Conservation (phyloP, 208 protist genomes). For the Leptomonas pyrrhocoris region DNA sequence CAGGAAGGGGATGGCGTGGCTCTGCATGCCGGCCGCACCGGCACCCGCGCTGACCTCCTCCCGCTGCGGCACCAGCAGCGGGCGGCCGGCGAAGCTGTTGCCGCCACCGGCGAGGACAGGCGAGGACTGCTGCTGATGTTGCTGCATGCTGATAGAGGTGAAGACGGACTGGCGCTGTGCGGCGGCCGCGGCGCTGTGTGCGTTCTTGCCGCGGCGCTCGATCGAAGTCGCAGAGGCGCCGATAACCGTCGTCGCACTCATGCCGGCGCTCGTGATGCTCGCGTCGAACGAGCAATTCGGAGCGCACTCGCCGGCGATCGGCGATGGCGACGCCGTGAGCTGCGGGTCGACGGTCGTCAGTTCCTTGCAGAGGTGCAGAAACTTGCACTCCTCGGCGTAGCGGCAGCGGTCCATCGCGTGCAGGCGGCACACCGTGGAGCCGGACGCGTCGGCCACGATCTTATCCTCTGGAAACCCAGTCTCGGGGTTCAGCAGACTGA, state of each 20-base stretch:
- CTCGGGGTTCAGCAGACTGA: slow-evolving; percentile 17
- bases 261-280: slow-evolving; percentile 19
- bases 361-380: slow-evolving; percentile 82
- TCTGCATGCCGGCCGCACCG: neutral
- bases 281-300: slow-evolving; percentile 13
- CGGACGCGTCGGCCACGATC: slow-evolving; percentile 39
- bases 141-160: slow-evolving; percentile 29
- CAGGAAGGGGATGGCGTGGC: slow-evolving; percentile 9
- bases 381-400: slow-evolving; percentile 86
- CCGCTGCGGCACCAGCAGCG: slow-evolving; percentile 30
- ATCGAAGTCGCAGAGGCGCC: slow-evolving; percentile 6
- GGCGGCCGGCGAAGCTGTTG: slow-evolving; percentile 5
- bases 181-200: slow-evolving; percentile 3
- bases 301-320: slow-evolving; percentile 13
- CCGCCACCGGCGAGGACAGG: neutral
- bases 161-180: slow-evolving; percentile 28
- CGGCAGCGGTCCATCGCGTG: slow-evolving; percentile 77
- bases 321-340: slow-evolving; percentile 25
- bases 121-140: slow-evolving; percentile 27
- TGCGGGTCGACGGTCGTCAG: slow-evolving; percentile 40
- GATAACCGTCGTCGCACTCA: slow-evolving; percentile 3
- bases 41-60: neutral
- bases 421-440: slow-evolving; percentile 61
- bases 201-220: slow-evolving; percentile 7
- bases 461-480: slow-evolving; percentile 33